Conservation (phyloP, 116 monocot species). For the Thalassia testudinum region DNA sequence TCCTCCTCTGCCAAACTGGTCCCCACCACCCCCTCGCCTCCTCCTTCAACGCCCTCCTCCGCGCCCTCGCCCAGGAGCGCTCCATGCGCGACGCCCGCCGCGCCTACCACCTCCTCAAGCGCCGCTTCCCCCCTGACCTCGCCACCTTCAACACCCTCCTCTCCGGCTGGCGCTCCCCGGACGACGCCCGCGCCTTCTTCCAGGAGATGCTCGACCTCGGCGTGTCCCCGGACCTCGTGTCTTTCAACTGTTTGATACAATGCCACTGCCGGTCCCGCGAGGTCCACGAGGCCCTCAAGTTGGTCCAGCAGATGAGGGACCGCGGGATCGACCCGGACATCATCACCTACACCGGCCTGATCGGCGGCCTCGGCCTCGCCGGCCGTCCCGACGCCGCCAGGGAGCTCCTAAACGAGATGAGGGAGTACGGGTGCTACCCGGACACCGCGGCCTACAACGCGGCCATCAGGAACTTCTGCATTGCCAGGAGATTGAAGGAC, state of each 20-base stretch:
- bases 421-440: slow-evolving; percentile 53
- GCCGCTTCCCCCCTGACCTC: slow-evolving; percentile 43
- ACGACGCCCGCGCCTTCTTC: slow-evolving; percentile 62
- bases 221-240: slow-evolving; percentile 54
- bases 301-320: slow-evolving; percentile 53
- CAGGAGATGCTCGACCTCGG: slow-evolving; percentile 52
- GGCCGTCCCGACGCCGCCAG: slow-evolving; percentile 81
- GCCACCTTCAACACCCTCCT: slow-evolving; percentile 65
- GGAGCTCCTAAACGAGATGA: slow-evolving; percentile 70
- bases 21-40: slow-evolving; percentile 10
- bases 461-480: slow-evolving; percentile 73
- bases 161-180: slow-evolving; percentile 60
- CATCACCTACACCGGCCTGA: slow-evolving; percentile 64
- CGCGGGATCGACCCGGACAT: slow-evolving; percentile 56
- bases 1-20: slow-evolving; percentile 24
- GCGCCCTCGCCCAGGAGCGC: slow-evolving; percentile 77
- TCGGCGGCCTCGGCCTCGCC: slow-evolving; percentile 68
- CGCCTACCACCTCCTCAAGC: slow-evolving; percentile 65
- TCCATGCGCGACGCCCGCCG: slow-evolving; percentile 55
- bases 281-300: slow-evolving; percentile 30
- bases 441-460: slow-evolving; percentile 83
- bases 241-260: slow-evolving; percentile 75
- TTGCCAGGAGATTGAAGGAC: slow-evolving; percentile 62
- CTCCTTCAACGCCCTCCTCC: slow-evolving; percentile 69
- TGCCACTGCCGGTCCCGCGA: slow-evolving; percentile 58